A percentile compares a stretch with the other conserved stretches of the same genome.
Conservation (phyloP, 2,329 filamentous ascomycete species). For the Zymoseptoria pseudotritici region DNA sequence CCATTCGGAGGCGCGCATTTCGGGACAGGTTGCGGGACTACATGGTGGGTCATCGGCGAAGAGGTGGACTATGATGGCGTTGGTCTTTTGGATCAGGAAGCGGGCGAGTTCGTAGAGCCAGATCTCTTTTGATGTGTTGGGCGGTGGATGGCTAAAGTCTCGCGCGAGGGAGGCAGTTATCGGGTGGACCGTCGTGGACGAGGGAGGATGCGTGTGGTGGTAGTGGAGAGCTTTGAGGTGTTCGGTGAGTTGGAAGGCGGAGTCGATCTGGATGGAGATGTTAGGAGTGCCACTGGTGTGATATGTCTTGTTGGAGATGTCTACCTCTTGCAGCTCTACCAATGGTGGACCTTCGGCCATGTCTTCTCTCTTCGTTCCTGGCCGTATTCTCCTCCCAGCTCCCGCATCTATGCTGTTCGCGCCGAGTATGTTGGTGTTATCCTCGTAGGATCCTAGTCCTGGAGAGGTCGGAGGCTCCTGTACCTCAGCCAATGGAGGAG, state of each 20-base stretch:
- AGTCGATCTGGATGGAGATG: slow-evolving; percentile 64
- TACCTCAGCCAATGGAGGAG: slow-evolving; percentile 89
- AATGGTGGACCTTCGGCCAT: slow-evolving; percentile 90
- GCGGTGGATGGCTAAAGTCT: slow-evolving; percentile 70
- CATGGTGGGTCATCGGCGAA: slow-evolving; percentile 87
- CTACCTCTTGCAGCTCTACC: slow-evolving; percentile 74
- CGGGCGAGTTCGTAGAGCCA: slow-evolving; percentile 98
- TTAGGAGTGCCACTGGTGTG: slow-evolving; percentile 14
- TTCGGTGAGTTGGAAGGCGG: slow-evolving; percentile 93
- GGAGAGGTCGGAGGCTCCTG: slow-evolving; percentile 79
- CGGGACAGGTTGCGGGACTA: slow-evolving; percentile 80
- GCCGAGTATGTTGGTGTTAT: slow-evolving; percentile 51
- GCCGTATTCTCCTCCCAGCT: slow-evolving; percentile 76
- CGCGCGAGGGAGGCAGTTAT: slow-evolving; percentile 69
- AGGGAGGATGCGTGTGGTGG: slow-evolving; percentile 64
- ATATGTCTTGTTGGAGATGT: background rate
- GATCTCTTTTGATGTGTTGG: slow-evolving; percentile 73
- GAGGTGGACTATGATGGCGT: slow-evolving; percentile 84
- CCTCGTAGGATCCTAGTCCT: slow-evolving; percentile 52
- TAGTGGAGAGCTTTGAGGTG: slow-evolving; percentile 90
- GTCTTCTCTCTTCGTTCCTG: slow-evolving; percentile 82
- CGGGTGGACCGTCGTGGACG: slow-evolving; percentile 66
- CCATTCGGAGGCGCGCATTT: slow-evolving; percentile 99
- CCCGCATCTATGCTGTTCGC: slow-evolving; percentile 60
- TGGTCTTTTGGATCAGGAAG: slow-evolving; percentile 90